Conservation (phyloP, 1,284 basidiomycete species). For the Austroboletus novae-zelandiae region DNA sequence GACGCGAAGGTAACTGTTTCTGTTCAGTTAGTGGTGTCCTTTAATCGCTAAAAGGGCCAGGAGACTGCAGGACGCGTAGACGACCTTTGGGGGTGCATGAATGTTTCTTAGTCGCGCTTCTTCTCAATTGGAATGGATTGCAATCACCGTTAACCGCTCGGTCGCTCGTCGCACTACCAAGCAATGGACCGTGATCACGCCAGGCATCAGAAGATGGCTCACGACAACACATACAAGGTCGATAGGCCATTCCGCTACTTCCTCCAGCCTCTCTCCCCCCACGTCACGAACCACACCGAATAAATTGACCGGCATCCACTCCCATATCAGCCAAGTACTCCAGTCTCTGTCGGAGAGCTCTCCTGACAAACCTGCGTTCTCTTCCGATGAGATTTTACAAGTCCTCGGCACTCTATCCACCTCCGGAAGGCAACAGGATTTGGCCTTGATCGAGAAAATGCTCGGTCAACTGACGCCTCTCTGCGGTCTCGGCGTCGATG, state of each 20-base stretch:
- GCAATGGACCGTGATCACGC: constrained; percentile 6
- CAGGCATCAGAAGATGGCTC: constrained; percentile 24
- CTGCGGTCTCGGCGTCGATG: constrained; percentile 42
- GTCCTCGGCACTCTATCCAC: constrained; percentile 42
- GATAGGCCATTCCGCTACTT: constrained; percentile 1
- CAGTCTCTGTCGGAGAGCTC: constrained; percentile 23
- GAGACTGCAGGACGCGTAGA: constrained; percentile 10
- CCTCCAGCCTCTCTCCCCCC: constrained; percentile 4
- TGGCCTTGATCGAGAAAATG: constrained; percentile 48
- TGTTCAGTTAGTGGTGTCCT: not conserved
- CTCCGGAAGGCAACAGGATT: constrained; percentile 48
- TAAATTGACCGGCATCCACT: constrained; percentile 22
- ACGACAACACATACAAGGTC: constrained; percentile 10
- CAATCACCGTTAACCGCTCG: constrained; percentile 24
- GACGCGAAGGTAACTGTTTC: not conserved
- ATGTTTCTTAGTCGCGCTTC: constrained; percentile 42
- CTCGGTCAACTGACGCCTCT: constrained; percentile 44
- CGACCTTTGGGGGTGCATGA: constrained; percentile 40
- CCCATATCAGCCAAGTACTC: constrained; percentile 33
- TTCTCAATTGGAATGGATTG: constrained; percentile 30
- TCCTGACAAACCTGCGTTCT: constrained; percentile 11
- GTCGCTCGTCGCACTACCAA: constrained; percentile 8
- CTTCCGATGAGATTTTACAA: constrained; percentile 12
- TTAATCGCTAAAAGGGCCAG: constrained; percentile 7
- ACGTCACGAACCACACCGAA: constrained; percentile 12